Evolutionary conservation across 306 rosid species (phyloP).

Genomic region (Carpinus fangiana): DNA sequence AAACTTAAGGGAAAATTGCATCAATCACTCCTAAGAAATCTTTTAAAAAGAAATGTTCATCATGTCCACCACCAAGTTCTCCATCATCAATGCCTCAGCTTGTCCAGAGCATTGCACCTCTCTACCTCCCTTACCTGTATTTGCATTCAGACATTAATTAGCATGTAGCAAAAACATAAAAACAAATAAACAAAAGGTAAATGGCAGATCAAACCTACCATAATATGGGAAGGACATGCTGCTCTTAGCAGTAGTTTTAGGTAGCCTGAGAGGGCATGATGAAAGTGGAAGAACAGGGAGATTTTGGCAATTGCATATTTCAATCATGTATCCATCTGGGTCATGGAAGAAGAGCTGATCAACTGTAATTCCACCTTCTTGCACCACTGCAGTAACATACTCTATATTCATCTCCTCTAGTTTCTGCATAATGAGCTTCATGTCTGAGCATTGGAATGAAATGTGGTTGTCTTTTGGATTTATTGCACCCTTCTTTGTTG

Average conservation of each 20-base stretch:
- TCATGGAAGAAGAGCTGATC: constrained; percentile 83
- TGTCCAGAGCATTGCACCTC: constrained; percentile 33
- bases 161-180: no score
- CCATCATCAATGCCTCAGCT: constrained; percentile 52
- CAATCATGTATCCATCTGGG: constrained; percentile 74
- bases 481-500: constrained; percentile 39
- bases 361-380: constrained; percentile 64
- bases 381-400: constrained; percentile 55
- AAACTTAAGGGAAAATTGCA: not conserved
- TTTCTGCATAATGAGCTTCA: constrained; percentile 43
- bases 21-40: not conserved
- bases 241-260: not conserved
- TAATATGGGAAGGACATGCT: constrained; percentile 20
- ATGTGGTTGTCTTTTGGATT: constrained; percentile 76
- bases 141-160: not conserved
- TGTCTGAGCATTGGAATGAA: constrained; percentile 60
- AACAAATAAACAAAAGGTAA: not conserved
- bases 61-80: constrained; percentile 46
- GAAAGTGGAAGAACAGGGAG: constrained; percentile 69
- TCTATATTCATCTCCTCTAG: constrained; percentile 50
- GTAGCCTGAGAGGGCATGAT: constrained; percentile 41
- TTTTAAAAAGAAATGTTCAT: constrained; percentile 54
- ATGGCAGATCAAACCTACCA: constrained; percentile 23
- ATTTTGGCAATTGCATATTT: constrained; percentile 73
- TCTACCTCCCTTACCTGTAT: constrained; percentile 36